These are phyloP conservation scores for Grammothele lineata DNA, from an alignment of 768 basidiomycete species.

Conservation along the genomic window DNA sequence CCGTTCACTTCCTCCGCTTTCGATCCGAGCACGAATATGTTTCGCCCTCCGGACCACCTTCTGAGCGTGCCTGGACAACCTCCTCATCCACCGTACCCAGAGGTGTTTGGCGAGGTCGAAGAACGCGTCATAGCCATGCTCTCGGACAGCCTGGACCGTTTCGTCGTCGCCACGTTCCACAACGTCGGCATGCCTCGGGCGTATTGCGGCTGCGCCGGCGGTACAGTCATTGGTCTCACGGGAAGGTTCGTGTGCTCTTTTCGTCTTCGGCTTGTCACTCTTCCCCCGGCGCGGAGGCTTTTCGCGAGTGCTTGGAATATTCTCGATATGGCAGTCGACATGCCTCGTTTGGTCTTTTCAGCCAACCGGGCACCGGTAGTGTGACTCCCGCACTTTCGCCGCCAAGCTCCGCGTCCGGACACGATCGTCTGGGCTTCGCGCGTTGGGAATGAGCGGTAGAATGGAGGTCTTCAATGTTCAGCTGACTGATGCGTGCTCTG, in stretches of 20 bases:
- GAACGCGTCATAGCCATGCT: slow-evolving; percentile 56
- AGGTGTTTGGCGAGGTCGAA: slow-evolving; percentile 56
- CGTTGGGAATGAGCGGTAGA: too few relatives aligned
- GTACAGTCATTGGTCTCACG: slow-evolving; percentile 43
- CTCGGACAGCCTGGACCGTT: slow-evolving; percentile 58
- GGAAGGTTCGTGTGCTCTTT: slow-evolving; percentile 32
- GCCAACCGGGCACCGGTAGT: too few relatives aligned
- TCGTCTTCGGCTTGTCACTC: neutral
- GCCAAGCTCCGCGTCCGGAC: too few relatives aligned
- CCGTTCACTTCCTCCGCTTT: slow-evolving; percentile 5
- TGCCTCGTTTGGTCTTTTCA: neutral
- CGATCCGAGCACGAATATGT: too few relatives aligned
- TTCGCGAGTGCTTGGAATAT: neutral
- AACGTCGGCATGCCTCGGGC: slow-evolving; percentile 69
- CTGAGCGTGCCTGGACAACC: slow-evolving; percentile 1
- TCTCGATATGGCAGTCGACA: slow-evolving; percentile 1
- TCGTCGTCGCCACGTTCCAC: slow-evolving; percentile 64
- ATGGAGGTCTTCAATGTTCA: neutral
- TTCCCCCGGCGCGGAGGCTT: slow-evolving; percentile 5
- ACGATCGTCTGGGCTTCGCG: too few relatives aligned
- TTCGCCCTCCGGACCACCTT: slow-evolving; percentile 1
- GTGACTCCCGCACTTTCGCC: too few relatives aligned
- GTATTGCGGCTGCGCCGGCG: slow-evolving; percentile 65
- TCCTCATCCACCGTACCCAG: slow-evolving; percentile 56
- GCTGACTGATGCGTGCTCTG: neutral